Percentiles rank a stretch among this genome's conserved stretches.
Evolutionary conservation across 139 green algal genomes (phyloP).

Genomic region (Edaphochlamys debaryana): DNA sequence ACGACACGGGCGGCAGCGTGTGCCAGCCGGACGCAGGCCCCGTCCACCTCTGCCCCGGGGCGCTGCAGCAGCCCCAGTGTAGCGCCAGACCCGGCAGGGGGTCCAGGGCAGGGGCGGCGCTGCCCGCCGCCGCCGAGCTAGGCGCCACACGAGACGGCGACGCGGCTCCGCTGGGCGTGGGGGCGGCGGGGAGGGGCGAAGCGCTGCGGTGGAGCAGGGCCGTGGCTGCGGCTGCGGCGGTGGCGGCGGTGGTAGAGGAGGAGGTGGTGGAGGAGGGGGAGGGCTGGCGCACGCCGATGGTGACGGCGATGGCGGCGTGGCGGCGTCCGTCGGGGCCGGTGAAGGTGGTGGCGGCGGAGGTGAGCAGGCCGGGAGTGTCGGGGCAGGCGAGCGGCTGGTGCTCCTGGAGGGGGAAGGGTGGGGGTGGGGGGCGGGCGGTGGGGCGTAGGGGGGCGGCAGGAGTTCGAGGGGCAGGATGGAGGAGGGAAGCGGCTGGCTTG

Average conservation of each 20-base stretch:
- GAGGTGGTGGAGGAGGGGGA: background rate
- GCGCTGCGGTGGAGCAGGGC: too few species aligned
- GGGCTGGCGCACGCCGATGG: background rate
- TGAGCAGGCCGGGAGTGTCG: slow-evolving; percentile 11
- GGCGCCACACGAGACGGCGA: background rate
- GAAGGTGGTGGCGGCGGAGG: slow-evolving; percentile 20
- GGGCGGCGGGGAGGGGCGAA: too few species aligned
- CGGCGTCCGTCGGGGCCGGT: slow-evolving; percentile 26
- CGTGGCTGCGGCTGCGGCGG: too few species aligned
- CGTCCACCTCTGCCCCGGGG: slow-evolving; percentile 8
- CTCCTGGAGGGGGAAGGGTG: background rate
- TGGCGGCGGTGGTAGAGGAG: background rate
- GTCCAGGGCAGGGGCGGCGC: slow-evolving; percentile 8
- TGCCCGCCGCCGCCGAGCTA: background rate
- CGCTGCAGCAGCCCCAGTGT: slow-evolving; percentile 28
- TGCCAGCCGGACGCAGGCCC: slow-evolving; percentile 1
- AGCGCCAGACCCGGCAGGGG: slow-evolving; percentile 1
- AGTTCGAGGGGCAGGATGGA: background rate
- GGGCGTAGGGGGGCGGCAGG: background rate
- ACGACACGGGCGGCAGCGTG: slow-evolving; percentile 27
- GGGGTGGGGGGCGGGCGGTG: background rate
- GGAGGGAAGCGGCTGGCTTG: too few species aligned
- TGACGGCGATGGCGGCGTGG: slow-evolving; percentile 22
- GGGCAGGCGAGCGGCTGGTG: slow-evolving; percentile 9
- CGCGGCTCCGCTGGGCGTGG: too few species aligned